Conservation (phyloP, 169 alveolate species). For the Cyclospora cayetanensis region DNA sequence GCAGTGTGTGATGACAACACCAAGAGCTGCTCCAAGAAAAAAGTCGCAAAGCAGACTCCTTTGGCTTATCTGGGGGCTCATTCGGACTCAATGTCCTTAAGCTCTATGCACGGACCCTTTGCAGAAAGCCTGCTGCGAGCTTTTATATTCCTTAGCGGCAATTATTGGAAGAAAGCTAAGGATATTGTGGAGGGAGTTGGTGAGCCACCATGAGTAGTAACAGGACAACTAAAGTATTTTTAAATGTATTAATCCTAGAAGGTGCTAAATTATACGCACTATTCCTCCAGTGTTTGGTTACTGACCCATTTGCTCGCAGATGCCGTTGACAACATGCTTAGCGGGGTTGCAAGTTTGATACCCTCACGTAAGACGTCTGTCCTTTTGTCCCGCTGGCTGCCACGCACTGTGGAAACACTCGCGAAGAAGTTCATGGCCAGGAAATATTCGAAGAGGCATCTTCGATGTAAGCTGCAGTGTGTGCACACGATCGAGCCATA, state of each 20-base stretch:
- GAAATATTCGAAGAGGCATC: constrained; percentile 35
- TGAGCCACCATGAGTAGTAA: too few relatives aligned
- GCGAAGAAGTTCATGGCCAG: neutral
- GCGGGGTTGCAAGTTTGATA: neutral
- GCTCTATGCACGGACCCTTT: neutral
- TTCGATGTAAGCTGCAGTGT: constrained; percentile 13
- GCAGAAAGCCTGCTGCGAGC: constrained; percentile 23
- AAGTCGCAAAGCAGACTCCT: constrained; percentile 18
- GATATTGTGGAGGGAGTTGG: too few relatives aligned
- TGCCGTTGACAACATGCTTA: constrained; percentile 13
- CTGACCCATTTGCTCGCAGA: too few relatives aligned
- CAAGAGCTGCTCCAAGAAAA: constrained; percentile 25
- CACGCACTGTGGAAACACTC: constrained; percentile 27
- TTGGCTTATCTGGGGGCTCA: neutral
- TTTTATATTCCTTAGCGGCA: constrained; percentile 19
- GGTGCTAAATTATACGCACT: too few relatives aligned
- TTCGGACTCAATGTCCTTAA: neutral
- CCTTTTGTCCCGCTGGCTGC: constrained; percentile 53
- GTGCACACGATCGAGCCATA: too few relatives aligned
- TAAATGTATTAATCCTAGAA: too few relatives aligned
- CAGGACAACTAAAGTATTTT: too few relatives aligned
- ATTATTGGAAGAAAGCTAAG: constrained; percentile 27
- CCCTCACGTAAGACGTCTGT: constrained; percentile 3
- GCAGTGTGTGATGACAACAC: constrained; percentile 22
- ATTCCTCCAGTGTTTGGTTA: too few relatives aligned